Percentiles rank a stretch among this genome's conserved stretches.
Conservation (phyloP, 495 filamentous ascomycete species). For the Daldinia bambusicola region DNA sequence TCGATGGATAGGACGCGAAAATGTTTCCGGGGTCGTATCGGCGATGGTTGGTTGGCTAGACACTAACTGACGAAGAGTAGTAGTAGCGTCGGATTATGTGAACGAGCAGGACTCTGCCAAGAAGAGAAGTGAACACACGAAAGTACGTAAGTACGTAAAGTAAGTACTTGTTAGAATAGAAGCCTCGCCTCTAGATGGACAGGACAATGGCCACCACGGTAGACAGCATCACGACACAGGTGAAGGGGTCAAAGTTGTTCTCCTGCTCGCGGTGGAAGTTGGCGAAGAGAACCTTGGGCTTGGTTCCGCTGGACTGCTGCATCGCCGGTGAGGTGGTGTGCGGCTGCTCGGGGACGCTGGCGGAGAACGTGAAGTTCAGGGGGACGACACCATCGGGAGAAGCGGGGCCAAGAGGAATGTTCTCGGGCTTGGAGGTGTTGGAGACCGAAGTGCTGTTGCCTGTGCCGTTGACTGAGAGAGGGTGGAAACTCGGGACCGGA, state of each 20-base stretch:
- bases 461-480: slow-evolving; percentile 18
- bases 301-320: background rate
- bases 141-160: too few species aligned
- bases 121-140: background rate
- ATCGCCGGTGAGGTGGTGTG: background rate
- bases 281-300: background rate
- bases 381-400: slow-evolving; percentile 14
- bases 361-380: slow-evolving; percentile 1
- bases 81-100: background rate
- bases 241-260: background rate
- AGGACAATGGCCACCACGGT: slow-evolving; percentile 6
- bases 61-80: background rate
- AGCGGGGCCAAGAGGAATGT: slow-evolving; percentile 17
- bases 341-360: background rate
- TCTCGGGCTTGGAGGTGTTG: slow-evolving; percentile 9
- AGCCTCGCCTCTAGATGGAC: background rate
- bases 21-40: background rate
- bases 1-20: background rate
- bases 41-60: background rate
- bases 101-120: background rate
- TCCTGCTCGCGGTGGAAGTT: background rate
- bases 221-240: slow-evolving; percentile 31
- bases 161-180: too few species aligned
- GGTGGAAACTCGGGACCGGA: slow-evolving; percentile 3
- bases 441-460: background rate